Evolutionary conservation across 306 rosid species (phyloP), one percentile per base, ranked within the genome.

Genomic region (Inga laurina): DNA sequence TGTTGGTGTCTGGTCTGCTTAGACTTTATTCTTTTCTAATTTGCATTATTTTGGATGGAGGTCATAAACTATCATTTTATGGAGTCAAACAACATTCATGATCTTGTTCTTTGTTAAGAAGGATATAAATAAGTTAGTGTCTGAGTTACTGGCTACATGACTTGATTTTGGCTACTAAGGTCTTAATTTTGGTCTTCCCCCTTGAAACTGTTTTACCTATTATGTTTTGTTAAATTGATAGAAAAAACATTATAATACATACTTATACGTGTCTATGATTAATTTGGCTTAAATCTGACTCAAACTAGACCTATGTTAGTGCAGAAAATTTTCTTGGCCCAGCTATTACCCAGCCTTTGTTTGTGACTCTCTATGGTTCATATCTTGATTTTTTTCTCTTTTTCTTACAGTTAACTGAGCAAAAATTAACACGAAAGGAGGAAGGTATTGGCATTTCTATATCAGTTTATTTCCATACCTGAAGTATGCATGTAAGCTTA

Each of bases 341-440:
- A 5, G 10, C 54, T 43, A 41, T 71, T 71, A n/a, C 35, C 27
- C 9, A 32, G 15, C 15, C 34, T 24, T 22, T 22, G 34, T 22
- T 59, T 59, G 10, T 59, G 24, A 59, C 34, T 59, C 32, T 59
- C 30, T 57, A 51, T 30, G 48, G 45, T 69, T 57, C 45, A 80
- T 70, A 72, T 56, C 76, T 39, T 80, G 64, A 35, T 52, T 56
- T 51, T 49, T 78, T 4, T 62, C 68, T 24, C 73, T 54, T 74
- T 81, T 77, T n/a, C 69, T 66, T 30, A 43, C 93, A 95, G 97
- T 86, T 96, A 82, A 87, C 94, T 48, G 99, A 94, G 68, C 87
- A 34, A 30, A 94, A 90, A 76, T 76, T 96, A 74, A 75, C 97
- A 39, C 86, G 72, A 76, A 91, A 75, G 92, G 99, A 94, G 78